Evolutionary conservation across 495 filamentous ascomycete species (phyloP), one percentile per base, ranked within the genome.

Genomic region (Parmelia sp.): DNA sequence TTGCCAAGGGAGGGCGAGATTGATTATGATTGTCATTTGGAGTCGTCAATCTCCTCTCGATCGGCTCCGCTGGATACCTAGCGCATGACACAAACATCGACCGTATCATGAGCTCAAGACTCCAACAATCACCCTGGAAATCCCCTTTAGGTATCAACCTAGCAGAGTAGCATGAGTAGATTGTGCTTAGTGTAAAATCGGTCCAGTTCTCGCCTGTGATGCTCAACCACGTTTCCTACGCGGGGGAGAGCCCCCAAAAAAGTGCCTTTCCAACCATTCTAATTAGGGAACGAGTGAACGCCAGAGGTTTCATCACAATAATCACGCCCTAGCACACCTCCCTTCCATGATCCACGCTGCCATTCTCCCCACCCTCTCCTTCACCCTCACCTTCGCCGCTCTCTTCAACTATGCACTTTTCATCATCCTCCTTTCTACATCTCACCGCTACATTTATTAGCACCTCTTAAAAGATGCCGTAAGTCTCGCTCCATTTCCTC

Each of bases 281-380:
- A 53, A 61, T 61, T 65, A 61, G 64, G 51, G 61, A 57, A 51
- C 61, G 61, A 61, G 64, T 39, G 61, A 57, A 51, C 61, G 61
- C 61, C 61, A 45, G 44, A 40, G 37, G 65, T 67, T 67, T 67
- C 65, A 67, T 66, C 65, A 66, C 65, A 47, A 58, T 58, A 47
- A 58, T 58, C 60, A 51, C 64, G 45, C 64, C 57, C 49, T 66
- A 61, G 58, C 64, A 56, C 58, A 57, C 58, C 60, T 63, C 35
- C 55, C 57, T 33, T 62, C 37, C 36, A 47, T 56, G 29, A 37
- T n/a, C 19, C 39, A 23, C 45, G 31, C 29, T 66, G 33, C 61
- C 53, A 42, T 35, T 56, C 55, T 45, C n/a, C n/a, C n/a, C 49
- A 29, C 45, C 27, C 57, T 58, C 37, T 29, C 19, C 19, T 57